Evolutionary conservation across 2,329 filamentous ascomycete species (phyloP), one percentile per base, ranked within the genome.

Genomic region (Dothidotthia symphoricarpi): DNA sequence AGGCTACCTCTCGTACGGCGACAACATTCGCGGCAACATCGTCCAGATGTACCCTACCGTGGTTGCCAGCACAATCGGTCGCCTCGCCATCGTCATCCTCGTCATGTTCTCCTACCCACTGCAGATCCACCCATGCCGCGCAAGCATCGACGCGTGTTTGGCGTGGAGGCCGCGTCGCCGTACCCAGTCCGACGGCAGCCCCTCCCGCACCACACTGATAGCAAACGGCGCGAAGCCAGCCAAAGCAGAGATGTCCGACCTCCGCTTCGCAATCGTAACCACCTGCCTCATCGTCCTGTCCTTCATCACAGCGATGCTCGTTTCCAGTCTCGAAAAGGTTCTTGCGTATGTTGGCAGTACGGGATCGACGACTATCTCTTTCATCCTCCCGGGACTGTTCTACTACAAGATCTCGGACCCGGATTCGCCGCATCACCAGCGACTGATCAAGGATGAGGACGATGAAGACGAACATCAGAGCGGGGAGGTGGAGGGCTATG

Each of bases 341-440:
- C 77, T 98, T 0, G 91, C 93, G 0, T 98, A 96, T 54, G 93
- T 98, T 9, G 93, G 93, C 25, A 89, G 85, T 55, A 98, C 93
- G 0, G 93, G 93, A 36, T 91, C 85, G 34, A 98, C 93, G 0
- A 88, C 88, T 45, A 98, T 98, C 57, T 95, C 88, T 45, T 98
- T 98, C 64, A 97, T 98, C 50, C 76, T 98, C 0, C 93, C 93
- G 0, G 93, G 93, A 0, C 70, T 98, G 3, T 98, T 98, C 67
- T 98, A 97, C 69, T 98, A 97, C 72, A 97, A 97, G 69, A 97
- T 98, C 43, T 94, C 88, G 10, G 82, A 88, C 16, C 93, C 93
- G 0, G 85, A 95, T 38, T 91, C 87, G 29, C 78, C 83, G 17
- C 82, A 91, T 47, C 89, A 96, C 55, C 91, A 95, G 63, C 81